Conservation (phyloP, 202 grass and related monocot genomes). For the Dendrocalamus latiflorus region DNA sequence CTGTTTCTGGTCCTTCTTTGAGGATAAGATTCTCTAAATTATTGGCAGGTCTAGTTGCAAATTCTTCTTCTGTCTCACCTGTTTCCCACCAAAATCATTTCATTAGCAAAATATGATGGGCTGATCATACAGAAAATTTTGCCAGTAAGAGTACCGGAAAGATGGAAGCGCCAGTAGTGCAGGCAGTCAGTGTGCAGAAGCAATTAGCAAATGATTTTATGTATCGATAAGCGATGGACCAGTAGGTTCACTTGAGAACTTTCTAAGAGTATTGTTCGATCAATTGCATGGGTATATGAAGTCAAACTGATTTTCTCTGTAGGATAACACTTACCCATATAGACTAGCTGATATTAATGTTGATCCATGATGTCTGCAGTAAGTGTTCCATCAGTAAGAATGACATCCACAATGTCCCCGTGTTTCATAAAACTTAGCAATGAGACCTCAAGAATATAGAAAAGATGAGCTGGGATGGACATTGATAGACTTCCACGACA, state of each 20-base stretch:
- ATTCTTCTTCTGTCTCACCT: constrained; percentile 97
- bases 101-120: constrained; percentile 5
- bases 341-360: no score
- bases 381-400: constrained; percentile 25
- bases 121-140: constrained; percentile 6
- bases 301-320: background rate
- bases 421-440: constrained; percentile 18
- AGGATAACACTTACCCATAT: constrained; percentile 53
- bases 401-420: background rate
- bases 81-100: constrained; percentile 18
- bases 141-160: constrained; percentile 58
- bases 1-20: constrained; percentile 96
- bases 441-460: background rate
- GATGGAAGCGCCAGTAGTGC: constrained; percentile 93
- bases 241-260: background rate
- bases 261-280: background rate
- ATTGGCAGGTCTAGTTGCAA: constrained; percentile 73
- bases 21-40: constrained; percentile 96
- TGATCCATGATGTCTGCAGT: constrained; percentile 89
- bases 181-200: constrained; percentile 88
- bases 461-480: background rate
- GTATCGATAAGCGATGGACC: background rate
- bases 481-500: no score
- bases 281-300: constrained; percentile 13
- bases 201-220: constrained; percentile 7